Percentiles rank a stretch among this genome's conserved stretches.
phyloP scores from a whole-genome alignment of 2,329 filamentous ascomycete species.

The Colletotrichum liriopes region DNA sequence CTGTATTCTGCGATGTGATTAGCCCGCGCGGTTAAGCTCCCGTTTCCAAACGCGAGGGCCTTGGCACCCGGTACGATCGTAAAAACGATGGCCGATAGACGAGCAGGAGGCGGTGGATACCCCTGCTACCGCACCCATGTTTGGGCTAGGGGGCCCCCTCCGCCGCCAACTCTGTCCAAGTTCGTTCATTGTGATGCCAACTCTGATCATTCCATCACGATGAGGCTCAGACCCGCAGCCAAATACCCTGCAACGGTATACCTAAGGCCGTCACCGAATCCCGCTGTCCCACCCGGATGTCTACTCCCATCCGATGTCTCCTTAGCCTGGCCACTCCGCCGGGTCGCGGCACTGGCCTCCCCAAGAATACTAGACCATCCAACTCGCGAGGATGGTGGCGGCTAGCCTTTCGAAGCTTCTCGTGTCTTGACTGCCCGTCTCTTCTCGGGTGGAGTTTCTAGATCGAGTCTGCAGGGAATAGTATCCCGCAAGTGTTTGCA shows the following conservation, averaged over 20 bases:
- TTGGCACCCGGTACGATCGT: neutral
- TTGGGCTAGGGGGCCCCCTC: neutral
- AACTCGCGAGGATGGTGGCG: neutral
- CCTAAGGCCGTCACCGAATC: too few species aligned
- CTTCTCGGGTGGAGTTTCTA: neutral
- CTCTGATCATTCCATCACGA: neutral
- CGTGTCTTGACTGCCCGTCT: neutral
- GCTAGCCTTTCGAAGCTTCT: neutral
- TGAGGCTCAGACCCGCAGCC: neutral
- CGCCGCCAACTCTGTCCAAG: neutral
- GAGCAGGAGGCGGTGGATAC: neutral
- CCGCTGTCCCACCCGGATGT: neutral
- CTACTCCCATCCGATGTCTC: neutral
- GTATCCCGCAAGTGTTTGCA: neutral
- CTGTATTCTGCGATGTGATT: neutral
- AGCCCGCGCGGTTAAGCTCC: neutral
- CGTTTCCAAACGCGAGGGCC: neutral
- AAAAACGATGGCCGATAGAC: neutral
- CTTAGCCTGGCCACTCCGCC: neutral
- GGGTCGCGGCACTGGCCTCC: neutral
- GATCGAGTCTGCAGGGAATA: neutral
- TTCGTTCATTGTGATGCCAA: neutral
- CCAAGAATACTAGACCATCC: neutral
- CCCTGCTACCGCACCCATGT: neutral
- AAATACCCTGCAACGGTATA: neutral